phyloP scores from a whole-genome alignment of 176 grass and related monocot genomes.

The Rhynchospora breviuscula region DNA sequence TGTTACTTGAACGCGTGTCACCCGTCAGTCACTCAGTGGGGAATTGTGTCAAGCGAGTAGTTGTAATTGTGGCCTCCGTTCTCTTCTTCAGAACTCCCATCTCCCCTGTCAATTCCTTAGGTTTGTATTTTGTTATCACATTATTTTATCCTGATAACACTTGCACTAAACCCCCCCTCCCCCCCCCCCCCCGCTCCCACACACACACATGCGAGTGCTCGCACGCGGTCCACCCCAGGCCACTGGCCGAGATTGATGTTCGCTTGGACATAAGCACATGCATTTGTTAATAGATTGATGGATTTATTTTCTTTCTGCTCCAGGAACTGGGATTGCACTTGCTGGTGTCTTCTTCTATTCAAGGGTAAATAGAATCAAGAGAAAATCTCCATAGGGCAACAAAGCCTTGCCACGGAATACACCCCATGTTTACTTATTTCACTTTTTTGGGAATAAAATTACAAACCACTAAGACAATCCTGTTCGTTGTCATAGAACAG shows the following conservation, averaged over 20 bases:
- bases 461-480: neutral
- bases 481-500: neutral
- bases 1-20: slow-evolving; percentile 66
- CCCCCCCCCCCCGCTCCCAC: neutral
- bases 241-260: neutral
- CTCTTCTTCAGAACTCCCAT: slow-evolving; percentile 80
- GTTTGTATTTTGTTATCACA: slow-evolving; percentile 23
- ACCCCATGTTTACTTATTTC: neutral
- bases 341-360: slow-evolving; percentile 27
- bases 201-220: too few species aligned
- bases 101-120: slow-evolving; percentile 65
- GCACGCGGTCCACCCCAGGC: too few species aligned
- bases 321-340: slow-evolving; percentile 34
- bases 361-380: slow-evolving; percentile 22
- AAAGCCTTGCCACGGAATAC: neutral
- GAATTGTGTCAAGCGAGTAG: slow-evolving; percentile 78
- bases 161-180: neutral
- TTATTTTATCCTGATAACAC: neutral
- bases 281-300: neutral
- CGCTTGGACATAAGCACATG: neutral
- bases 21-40: slow-evolving; percentile 78
- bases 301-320: slow-evolving; percentile 7
- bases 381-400: neutral
- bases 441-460: neutral
- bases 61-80: slow-evolving; percentile 60